Evolutionary conservation across 495 filamentous ascomycete genomes (phyloP).

Genomic region (Hypoxylon crocopeplum): DNA sequence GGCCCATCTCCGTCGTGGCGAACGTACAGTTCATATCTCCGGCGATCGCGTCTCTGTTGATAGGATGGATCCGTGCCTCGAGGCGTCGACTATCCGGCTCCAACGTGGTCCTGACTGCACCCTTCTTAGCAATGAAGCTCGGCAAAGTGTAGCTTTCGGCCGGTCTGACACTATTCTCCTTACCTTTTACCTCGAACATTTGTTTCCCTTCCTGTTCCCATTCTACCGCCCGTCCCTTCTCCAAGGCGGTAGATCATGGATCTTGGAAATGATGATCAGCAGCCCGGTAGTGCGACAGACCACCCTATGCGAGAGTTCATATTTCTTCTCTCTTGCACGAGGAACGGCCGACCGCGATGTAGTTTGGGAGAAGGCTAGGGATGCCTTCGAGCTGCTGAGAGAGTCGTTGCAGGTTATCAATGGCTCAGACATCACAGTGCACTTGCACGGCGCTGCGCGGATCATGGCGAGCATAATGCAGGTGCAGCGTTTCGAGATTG

Average conservation of each 20-base stretch:
- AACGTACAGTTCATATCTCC: constrained; percentile 18
- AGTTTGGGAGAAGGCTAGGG: constrained; percentile 43
- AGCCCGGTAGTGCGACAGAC: constrained; percentile 57
- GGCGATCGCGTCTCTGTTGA: constrained; percentile 2
- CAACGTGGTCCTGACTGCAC: constrained; percentile 23
- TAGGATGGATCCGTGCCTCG: constrained; percentile 16
- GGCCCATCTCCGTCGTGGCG: constrained; percentile 49
- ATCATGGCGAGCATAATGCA: constrained; percentile 63
- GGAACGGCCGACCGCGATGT: constrained; percentile 15
- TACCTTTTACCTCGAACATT: constrained; percentile 60
- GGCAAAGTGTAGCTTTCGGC: constrained; percentile 27
- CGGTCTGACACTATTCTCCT: constrained; percentile 31
- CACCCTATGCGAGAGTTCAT: constrained; percentile 54
- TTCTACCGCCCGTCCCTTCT: constrained; percentile 58
- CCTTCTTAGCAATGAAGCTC: constrained; percentile 14
- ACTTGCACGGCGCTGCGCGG: constrained; percentile 35
- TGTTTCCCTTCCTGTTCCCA: constrained; percentile 61
- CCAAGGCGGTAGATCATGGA: constrained; percentile 58
- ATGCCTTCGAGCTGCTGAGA: constrained; percentile 43
- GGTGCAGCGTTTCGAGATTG: constrained; percentile 58
- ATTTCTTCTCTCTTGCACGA: constrained; percentile 52
- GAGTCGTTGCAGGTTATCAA: constrained; percentile 41
- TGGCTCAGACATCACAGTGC: constrained; percentile 35
- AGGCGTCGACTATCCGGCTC: constrained; percentile 9
- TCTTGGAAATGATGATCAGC: constrained; percentile 57